Evolutionary conservation across 805 yeast species (phyloP).

Genomic region (Wickerhamiella azymoides): DNA sequence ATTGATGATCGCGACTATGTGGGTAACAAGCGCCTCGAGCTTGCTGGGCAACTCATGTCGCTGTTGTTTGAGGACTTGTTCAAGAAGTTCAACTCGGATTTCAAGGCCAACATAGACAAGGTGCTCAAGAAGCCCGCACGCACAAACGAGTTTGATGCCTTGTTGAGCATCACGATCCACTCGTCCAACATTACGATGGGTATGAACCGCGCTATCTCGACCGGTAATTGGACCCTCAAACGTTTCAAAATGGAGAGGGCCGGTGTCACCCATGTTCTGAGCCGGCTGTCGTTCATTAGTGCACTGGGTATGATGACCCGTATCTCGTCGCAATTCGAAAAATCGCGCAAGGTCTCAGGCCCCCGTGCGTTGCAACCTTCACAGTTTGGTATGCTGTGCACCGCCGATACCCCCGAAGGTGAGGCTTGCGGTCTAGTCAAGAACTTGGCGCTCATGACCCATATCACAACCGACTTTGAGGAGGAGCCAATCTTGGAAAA

Average conservation of each 20-base stretch:
- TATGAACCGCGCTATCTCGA: slow-evolving; percentile 87
- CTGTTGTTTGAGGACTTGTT: slow-evolving; percentile 90
- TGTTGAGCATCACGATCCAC: slow-evolving; percentile 76
- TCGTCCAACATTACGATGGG: slow-evolving; percentile 90
- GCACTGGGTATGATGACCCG: slow-evolving; percentile 99
- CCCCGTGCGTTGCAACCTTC: slow-evolving; percentile 99
- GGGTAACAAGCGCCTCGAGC: slow-evolving; percentile 91
- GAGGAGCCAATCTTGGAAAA: slow-evolving; percentile 72
- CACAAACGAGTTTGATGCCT: slow-evolving; percentile 89
- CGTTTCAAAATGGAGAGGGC: slow-evolving; percentile 99
- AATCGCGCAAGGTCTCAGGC: slow-evolving; percentile 93
- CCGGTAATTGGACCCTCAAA: slow-evolving; percentile 97
- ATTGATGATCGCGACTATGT: slow-evolving; percentile 99
- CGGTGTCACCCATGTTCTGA: slow-evolving; percentile 93
- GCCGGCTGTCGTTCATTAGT: slow-evolving; percentile 80
- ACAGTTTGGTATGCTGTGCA: slow-evolving; percentile 97
- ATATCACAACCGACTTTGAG: slow-evolving; percentile 95
- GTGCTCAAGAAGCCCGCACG: slow-evolving; percentile 86
- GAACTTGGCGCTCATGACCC: slow-evolving; percentile 95
- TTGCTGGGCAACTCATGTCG: slow-evolving; percentile 96
- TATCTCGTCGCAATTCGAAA: slow-evolving; percentile 96
- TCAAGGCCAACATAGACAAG: slow-evolving; percentile 88
- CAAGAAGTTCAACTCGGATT: slow-evolving; percentile 89
- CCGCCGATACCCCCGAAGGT: slow-evolving; percentile 99
- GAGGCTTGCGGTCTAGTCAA: slow-evolving; percentile 99